Base-by-base conservation (phyloP, 2,329 filamentous ascomycete species). In the Phoma sp. region DNA sequence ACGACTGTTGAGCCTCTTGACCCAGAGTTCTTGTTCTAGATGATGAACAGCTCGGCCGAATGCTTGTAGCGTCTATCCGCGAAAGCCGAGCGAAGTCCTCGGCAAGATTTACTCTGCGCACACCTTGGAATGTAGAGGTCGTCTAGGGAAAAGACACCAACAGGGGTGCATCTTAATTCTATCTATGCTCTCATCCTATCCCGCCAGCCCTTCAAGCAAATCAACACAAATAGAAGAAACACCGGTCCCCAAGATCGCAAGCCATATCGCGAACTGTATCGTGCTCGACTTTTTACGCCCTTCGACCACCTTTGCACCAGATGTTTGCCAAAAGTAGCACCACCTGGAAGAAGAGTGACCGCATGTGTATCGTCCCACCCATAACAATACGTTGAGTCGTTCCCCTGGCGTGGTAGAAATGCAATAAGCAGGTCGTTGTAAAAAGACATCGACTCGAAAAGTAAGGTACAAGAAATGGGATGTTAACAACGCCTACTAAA, bases 391-490 rank as follows among this genome's bases (percentile, higher is more conserved):
- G 41, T 46, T 41, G 35, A 46, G 33, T 40, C 43, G 49, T 52
- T 21, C 49, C 13, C 22, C 38, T 33, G 39, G 40, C 39, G 25
- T 43, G 38, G 41, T 41, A 33, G 37, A 33, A 22, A 38, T 50
- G 50, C 44, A 51, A 45, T 35, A 46, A 40, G 40, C 17, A 35
- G 43, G 46, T 46, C 49, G 35, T 32, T 15, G 52, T 35, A 12
- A 48, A 51, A 55, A 60, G 35, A 50, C 47, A 29, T 19, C 36
- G 37, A 44, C 46, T 33, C 40, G 33, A 19, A 46, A 51, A 63
- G 60, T 63, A 67, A 62, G 60, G 64, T 68, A 68, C 65, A 68
- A 66, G 64, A 67, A 67, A 51, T 38, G 50, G 41, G 44, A 55
- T 31, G 36, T 37, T 17, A 33, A 43, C 43, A 52, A 60, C 41